Evolutionary conservation across 108 stramenopile species (phyloP).

Genomic region (Nitzschia putrida): DNA sequence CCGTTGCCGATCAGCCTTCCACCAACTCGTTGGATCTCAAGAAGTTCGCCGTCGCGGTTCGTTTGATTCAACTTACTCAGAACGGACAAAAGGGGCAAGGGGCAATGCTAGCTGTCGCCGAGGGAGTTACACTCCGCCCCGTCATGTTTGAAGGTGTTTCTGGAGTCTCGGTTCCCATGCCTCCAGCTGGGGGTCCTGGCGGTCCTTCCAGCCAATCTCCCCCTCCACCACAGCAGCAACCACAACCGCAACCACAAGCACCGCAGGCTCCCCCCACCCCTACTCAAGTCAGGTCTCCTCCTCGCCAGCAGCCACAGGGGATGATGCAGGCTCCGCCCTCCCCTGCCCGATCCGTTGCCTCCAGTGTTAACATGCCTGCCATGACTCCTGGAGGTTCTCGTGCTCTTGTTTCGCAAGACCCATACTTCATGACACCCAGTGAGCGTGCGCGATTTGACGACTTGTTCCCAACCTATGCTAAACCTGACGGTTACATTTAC

Average conservation of each 20-base stretch:
- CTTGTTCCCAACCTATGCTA: conserved; percentile 82
- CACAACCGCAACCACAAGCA: conserved; percentile 7
- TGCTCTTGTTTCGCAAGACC: conserved; percentile 74
- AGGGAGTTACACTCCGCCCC: conserved; percentile 52
- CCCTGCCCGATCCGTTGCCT: neutral
- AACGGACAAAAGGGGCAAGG: conserved; percentile 76
- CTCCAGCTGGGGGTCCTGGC: conserved; percentile 22
- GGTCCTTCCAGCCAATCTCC: neutral
- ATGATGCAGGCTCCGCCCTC: neutral
- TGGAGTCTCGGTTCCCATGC: conserved; percentile 47
- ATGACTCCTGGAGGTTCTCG: conserved; percentile 14
- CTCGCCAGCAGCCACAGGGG: conserved; percentile 7
- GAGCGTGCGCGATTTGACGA: conserved; percentile 83
- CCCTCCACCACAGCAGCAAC: conserved; percentile 29
- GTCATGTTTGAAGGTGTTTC: conserved; percentile 71
- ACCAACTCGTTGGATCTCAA: conserved; percentile 60
- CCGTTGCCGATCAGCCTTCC: conserved; percentile 71
- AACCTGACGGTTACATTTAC: conserved; percentile 83
- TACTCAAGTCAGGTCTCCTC: conserved; percentile 25
- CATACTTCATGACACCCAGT: conserved; percentile 75
- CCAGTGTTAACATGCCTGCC: neutral
- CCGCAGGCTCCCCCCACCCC: conserved; percentile 16
- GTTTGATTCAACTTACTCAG: conserved; percentile 84
- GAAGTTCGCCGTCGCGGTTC: conserved; percentile 77
- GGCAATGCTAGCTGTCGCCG: conserved; percentile 47